phyloP scores from a whole-genome alignment of 2,329 filamentous ascomycete species.

The Meredithiella fracta region DNA sequence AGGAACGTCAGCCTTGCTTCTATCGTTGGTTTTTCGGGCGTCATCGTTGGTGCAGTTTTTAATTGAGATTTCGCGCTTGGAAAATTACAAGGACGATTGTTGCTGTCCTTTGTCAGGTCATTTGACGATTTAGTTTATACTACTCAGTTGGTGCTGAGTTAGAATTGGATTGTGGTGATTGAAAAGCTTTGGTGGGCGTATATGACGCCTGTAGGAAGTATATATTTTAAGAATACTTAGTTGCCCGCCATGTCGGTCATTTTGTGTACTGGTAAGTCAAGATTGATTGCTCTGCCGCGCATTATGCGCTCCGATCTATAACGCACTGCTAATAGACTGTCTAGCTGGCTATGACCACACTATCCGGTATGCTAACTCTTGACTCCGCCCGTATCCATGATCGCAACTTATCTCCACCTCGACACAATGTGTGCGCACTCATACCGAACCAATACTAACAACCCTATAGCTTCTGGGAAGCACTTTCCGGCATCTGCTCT shows the following conservation, averaged over 20 bases:
- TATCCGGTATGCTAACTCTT: constrained; percentile 32
- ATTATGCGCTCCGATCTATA: constrained; percentile 4
- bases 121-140: too few relatives aligned
- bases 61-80: too few relatives aligned
- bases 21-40: too few relatives aligned
- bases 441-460: constrained; percentile 4
- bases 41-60: too few relatives aligned
- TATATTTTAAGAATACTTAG: neutral
- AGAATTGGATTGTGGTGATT: too few relatives aligned
- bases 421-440: constrained; percentile 11
- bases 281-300: neutral
- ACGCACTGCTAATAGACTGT: neutral
- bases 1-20: too few relatives aligned
- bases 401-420: neutral
- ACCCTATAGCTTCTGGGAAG: constrained; percentile 76
- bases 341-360: constrained; percentile 47
- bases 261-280: constrained; percentile 39
- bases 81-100: too few relatives aligned
- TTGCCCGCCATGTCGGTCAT: constrained; percentile 39
- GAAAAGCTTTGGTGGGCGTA: neutral
- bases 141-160: too few relatives aligned
- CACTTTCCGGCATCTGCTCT: constrained; percentile 90
- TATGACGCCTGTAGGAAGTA: neutral
- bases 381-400: neutral
- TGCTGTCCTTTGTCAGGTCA: too few relatives aligned